Evolutionary conservation across 495 filamentous ascomycete species (phyloP), one percentile per base, ranked within the genome.

Genomic region (Penicillium antarcticum): DNA sequence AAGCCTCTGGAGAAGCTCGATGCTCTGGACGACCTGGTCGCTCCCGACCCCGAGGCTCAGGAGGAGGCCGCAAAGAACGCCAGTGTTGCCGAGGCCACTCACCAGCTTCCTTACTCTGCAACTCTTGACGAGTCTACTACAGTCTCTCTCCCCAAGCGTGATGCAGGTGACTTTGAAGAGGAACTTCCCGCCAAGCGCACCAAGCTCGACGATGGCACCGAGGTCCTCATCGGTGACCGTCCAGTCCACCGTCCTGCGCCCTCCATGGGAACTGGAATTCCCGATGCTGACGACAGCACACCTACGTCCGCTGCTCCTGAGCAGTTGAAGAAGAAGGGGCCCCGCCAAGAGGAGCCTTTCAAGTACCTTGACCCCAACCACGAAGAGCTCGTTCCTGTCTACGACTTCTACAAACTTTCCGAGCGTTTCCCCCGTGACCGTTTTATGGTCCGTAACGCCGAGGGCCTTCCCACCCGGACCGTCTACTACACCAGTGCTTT

Each of bases 401-500:
- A 81, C 52, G 62, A 75, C 0, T 97, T 97, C 74, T 98, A 96
- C 72, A 72, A 86, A 33, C 74, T 96, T 48, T 89, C 87, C 0
- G 66, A 84, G 0, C 82, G 84, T 35, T 98, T 98, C 77, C 94
- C 94, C 0, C 74, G 81, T 5, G 86, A 94, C 65, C 87, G 91
- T 39, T 98, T 92, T 73, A 89, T 98, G 83, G 94, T 98, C 47
- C 86, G 92, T 55, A 98, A 98, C 70, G 88, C 88, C 8, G 75
- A 83, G 12, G 94, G 88, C 24, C 74, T 85, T 51, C 88, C 91
- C 0, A 81, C 86, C 16, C 91, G 92, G 65, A 89, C 90, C 14
- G 91, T 98, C 45, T 98, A 98, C 78, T 98, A 97, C 75, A 95
- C 90, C 42, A 89, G 84, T 47, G 76, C 81, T n/a, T 77, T 97